Evolutionary conservation across 2,329 filamentous ascomycete species (phyloP).

Genomic region (Falciphora oryzae): DNA sequence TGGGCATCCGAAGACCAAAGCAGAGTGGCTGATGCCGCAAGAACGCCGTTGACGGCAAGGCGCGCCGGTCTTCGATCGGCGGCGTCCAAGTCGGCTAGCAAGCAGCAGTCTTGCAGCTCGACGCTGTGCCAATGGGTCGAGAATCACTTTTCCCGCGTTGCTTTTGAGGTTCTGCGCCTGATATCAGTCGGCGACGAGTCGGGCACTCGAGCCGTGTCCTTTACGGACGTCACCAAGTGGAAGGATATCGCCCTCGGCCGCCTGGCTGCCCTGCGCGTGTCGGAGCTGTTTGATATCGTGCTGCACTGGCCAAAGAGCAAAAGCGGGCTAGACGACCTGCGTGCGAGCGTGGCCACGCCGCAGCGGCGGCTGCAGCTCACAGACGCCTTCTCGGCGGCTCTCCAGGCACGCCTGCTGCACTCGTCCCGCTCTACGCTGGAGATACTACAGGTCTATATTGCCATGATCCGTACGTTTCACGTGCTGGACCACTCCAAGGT

Average conservation of each 20-base stretch:
- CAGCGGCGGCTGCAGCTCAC: conserved; percentile 65
- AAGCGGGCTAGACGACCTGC: conserved; percentile 68
- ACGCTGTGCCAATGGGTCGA: conserved; percentile 63
- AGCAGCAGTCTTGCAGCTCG: conserved; percentile 47
- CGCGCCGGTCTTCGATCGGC: conserved; percentile 10
- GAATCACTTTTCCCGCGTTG: conserved; percentile 58
- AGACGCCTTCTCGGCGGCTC: conserved; percentile 58
- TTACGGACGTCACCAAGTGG: conserved; percentile 59
- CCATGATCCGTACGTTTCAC: conserved; percentile 72
- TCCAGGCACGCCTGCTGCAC: conserved; percentile 64
- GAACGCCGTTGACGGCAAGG: conserved; percentile 5
- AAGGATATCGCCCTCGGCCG: conserved; percentile 64
- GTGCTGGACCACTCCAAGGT: conserved; percentile 72
- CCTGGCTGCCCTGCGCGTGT: conserved; percentile 62
- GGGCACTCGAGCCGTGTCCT: conserved; percentile 36
- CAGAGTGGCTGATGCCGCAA: conserved; percentile 6
- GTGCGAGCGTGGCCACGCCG: conserved; percentile 62
- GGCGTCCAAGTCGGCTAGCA: conserved; percentile 20
- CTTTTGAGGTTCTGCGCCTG: conserved; percentile 52
- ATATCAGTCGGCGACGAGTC: conserved; percentile 20
- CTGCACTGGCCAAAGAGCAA: conserved; percentile 66
- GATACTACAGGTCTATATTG: conserved; percentile 72
- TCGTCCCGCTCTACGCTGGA: conserved; percentile 70
- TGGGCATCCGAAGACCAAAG: conserved; percentile 40
- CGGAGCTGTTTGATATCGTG: conserved; percentile 74